A percentile compares a stretch with the other conserved stretches of the same genome.
Evolutionary conservation across 1,139 yeast species (phyloP).

Genomic region (Candida buenavistaensis): DNA sequence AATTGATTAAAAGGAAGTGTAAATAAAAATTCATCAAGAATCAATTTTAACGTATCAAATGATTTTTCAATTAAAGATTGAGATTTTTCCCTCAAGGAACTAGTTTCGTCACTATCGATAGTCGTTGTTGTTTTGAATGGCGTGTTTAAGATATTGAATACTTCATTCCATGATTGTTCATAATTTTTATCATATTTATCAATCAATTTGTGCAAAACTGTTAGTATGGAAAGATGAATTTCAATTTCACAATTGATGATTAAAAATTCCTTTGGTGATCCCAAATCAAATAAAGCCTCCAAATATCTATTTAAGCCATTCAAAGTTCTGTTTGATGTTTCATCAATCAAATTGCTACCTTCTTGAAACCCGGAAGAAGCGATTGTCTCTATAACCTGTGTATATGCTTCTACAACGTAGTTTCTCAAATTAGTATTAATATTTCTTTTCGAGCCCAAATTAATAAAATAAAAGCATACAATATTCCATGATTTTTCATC

Average conservation of each 20-base stretch:
- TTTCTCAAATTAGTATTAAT: constrained; percentile 45
- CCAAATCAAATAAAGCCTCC: constrained; percentile 32
- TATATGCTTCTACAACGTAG: constrained; percentile 49
- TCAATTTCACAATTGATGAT: constrained; percentile 60
- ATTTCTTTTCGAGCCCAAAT: constrained; percentile 34
- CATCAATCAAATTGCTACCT: constrained; percentile 17
- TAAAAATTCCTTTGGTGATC: constrained; percentile 41
- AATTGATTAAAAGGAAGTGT: constrained; percentile 65
- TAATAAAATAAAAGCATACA: constrained; percentile 45
- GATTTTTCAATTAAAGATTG: constrained; percentile 57
- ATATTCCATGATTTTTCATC: constrained; percentile 46
- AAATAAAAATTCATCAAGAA: constrained; percentile 80
- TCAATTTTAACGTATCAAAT: constrained; percentile 77
- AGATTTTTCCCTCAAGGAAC: constrained; percentile 32
- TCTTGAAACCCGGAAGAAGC: constrained; percentile 48
- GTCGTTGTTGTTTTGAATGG: constrained; percentile 49
- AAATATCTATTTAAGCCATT: constrained; percentile 36
- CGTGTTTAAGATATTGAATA: constrained; percentile 66
- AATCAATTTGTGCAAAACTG: constrained; percentile 65
- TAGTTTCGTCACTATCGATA: constrained; percentile 26
- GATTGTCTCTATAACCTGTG: constrained; percentile 45
- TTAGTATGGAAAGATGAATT: constrained; percentile 60
- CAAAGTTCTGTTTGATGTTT: constrained; percentile 39
- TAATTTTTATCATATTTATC: constrained; percentile 66
- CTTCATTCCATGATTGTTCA: constrained; percentile 66